These are phyloP conservation scores for Candida sanyaensis DNA, from an alignment of 1,139 yeast species.

Conservation along the genomic window DNA sequence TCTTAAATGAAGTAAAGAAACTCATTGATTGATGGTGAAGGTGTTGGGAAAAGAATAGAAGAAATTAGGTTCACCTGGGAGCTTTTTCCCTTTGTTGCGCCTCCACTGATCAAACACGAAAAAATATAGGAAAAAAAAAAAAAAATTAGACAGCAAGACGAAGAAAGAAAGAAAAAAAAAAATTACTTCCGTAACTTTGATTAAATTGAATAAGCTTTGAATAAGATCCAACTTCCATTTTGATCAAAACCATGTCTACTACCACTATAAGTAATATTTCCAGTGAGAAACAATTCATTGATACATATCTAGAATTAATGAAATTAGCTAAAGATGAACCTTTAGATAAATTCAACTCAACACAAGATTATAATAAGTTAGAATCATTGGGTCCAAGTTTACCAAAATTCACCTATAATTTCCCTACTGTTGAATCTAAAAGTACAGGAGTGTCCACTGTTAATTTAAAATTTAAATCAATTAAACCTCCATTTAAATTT, in stretches of 20 bases:
- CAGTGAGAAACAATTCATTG: constrained; percentile 28
- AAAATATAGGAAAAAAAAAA: not conserved
- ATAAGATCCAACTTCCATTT: too few relatives aligned
- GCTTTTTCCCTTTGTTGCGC: not conserved
- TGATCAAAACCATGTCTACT: constrained; percentile 3
- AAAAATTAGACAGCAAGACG: too few relatives aligned
- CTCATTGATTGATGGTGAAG: constrained; percentile 27
- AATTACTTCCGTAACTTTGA: too few relatives aligned
- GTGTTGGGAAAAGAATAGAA: not conserved
- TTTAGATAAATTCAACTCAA: constrained; percentile 29
- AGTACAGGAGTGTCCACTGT: constrained; percentile 6
- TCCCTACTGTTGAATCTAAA: constrained; percentile 24
- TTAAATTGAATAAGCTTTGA: too few relatives aligned
- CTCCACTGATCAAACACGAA: not conserved
- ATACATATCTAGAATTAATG: constrained; percentile 37
- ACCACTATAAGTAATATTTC: constrained; percentile 7
- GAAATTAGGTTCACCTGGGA: not conserved
- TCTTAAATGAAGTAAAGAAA: constrained; percentile 37
- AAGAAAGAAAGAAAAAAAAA: too few relatives aligned
- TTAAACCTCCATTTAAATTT: constrained; percentile 48
- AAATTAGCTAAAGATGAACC: constrained; percentile 27
- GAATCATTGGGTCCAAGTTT: constrained; percentile 45
- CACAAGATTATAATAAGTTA: constrained; percentile 33
- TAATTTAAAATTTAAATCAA: constrained; percentile 37
- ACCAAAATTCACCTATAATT: constrained; percentile 29